These are phyloP conservation scores for Sequoiadendron giganteum DNA, from an alignment of 75 land plant genomes.

Conservation along the genomic window DNA sequence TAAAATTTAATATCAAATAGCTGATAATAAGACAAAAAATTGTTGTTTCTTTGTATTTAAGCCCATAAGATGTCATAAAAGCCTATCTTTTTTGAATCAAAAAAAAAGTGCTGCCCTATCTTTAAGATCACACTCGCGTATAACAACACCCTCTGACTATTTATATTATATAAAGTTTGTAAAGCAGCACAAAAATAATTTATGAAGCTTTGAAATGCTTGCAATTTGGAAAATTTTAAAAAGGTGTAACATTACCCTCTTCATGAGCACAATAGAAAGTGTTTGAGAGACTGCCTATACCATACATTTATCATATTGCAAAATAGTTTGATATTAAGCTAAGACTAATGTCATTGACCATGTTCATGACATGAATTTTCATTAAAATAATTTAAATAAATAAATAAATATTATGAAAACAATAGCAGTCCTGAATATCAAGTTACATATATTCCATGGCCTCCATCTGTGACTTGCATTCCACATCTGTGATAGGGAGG, in stretches of 20 bases:
- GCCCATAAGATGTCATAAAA: no score
- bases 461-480: background rate
- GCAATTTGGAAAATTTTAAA: background rate
- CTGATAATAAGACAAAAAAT: no score
- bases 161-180: background rate
- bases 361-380: background rate
- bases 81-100: no score
- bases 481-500: background rate
- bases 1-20: no score
- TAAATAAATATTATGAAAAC: constrained; percentile 1
- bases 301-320: background rate
- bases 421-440: background rate
- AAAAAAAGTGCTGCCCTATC: no score
- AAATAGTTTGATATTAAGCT: background rate
- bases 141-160: background rate
- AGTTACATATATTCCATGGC: background rate
- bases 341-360: background rate
- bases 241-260: background rate
- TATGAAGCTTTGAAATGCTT: background rate
- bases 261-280: background rate
- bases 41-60: no score
- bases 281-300: no score
- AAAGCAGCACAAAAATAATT: background rate
- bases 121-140: no score
- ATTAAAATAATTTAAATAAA: background rate